Conservation (phyloP, 129 eudicot genomes). For the Flaveria brownii region DNA sequence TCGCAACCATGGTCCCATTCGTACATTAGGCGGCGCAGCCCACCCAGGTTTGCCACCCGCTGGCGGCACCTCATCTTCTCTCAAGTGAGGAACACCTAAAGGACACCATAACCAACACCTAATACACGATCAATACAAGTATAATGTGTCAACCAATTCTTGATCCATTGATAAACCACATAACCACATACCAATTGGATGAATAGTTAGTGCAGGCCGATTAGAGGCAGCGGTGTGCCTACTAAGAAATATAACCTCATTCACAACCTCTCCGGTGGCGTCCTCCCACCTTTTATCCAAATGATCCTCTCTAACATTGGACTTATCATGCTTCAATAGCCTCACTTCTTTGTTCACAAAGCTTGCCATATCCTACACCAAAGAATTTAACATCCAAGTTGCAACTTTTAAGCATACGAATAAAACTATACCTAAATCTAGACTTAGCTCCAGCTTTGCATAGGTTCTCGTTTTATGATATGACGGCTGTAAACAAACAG, state of each 20-base stretch:
- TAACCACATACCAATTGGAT: slow-evolving; percentile 76
- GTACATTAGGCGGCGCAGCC: slow-evolving; percentile 95
- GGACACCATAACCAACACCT: slow-evolving; percentile 15
- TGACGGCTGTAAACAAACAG: too few relatives aligned
- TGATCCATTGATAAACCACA: neutral
- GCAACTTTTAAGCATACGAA: neutral
- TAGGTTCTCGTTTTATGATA: too few relatives aligned
- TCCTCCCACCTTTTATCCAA: slow-evolving; percentile 83
- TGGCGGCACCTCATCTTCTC: slow-evolving; percentile 72
- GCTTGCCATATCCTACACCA: slow-evolving; percentile 63
- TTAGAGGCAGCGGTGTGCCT: slow-evolving; percentile 78
- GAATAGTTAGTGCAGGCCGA: slow-evolving; percentile 88
- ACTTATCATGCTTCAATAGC: slow-evolving; percentile 66
- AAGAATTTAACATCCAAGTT: slow-evolving; percentile 9
- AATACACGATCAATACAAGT: neutral
- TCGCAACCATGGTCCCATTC: slow-evolving; percentile 88
- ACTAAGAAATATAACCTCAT: slow-evolving; percentile 80
- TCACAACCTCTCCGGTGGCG: slow-evolving; percentile 66
- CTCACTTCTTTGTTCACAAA: slow-evolving; percentile 66
- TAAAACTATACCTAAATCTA: neutral
- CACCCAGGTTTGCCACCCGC: slow-evolving; percentile 96
- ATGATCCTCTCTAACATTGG: slow-evolving; percentile 67
- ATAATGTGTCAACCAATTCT: neutral
- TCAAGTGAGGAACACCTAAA: slow-evolving; percentile 84
- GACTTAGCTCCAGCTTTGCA: too few relatives aligned